Evolutionary conservation across 176 grass and related monocot genomes (phyloP), one percentile per base, ranked within the genome.

Genomic region (Triticum urartu): DNA sequence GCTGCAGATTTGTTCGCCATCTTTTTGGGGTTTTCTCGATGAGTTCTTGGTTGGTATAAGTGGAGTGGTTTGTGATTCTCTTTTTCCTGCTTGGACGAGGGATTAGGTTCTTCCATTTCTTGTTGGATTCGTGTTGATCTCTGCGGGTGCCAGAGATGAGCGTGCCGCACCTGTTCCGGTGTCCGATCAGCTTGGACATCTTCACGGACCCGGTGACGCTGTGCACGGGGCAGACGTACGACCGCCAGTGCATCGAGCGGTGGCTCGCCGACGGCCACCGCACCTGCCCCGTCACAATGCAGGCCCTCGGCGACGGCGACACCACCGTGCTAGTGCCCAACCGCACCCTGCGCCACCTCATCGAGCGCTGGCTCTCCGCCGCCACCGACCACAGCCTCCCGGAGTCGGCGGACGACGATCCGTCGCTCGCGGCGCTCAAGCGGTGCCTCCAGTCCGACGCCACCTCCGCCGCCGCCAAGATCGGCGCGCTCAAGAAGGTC

Each of bases 251-350:
- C 86, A 98, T 95, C 85, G 85, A 92, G 84, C 86, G 91, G 26
- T 98, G 97, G 97, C 88, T 98, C 22, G 90, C 90, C 83, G 94
- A 86, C 32, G 97, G 97, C 59, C 86, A 98, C 90, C 90, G 91
- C 65, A 94, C 94, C 5, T 98, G 93, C 86, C 97, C 97, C 25
- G 97, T 98, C 83, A 98, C 94, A 91, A 98, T 98, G 97, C 97
- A 95, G 86, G 70, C 69, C 35, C 87, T 98, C 79, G 86, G 75
- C 6, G 94, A 95, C 89, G 84, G 70, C 6, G 94, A 95, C 89
- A 72, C 90, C 87, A 68, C 92, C 87, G 89, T 9, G 54, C 86
- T 95, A 67, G 90, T 95, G 72, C 97, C 96, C 6, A 98, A 98
- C 86, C 92, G 91, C 87, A 94, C 93, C 28, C 89, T 98, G 5